phyloP scores from a whole-genome alignment of 2,329 filamentous ascomycete species.

The Periconia sp. region DNA sequence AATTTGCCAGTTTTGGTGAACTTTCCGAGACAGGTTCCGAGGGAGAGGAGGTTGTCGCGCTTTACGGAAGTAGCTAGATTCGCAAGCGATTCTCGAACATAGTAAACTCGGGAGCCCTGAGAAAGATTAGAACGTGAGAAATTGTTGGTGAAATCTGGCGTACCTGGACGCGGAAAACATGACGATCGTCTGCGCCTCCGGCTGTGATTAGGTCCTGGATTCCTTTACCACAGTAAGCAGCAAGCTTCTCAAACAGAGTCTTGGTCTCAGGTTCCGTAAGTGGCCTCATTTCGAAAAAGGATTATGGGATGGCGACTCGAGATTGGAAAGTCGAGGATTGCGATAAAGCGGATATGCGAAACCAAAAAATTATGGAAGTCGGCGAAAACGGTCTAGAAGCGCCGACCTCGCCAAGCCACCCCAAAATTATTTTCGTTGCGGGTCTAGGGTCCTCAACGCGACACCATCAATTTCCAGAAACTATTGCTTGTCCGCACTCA shows the following conservation, averaged over 20 bases:
- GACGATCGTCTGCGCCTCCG: conserved; percentile 38
- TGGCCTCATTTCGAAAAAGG: conserved; percentile 63
- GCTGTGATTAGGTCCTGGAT: conserved; percentile 70
- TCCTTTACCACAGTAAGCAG: conserved; percentile 86
- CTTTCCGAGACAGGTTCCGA: conserved; percentile 91
- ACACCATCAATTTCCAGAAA: conserved; percentile 6
- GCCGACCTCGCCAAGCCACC: conserved; percentile 18
- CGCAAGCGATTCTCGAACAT: conserved; percentile 83
- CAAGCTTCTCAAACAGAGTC: conserved; percentile 87
- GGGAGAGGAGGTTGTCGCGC: conserved; percentile 76
- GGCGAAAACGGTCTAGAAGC: conserved; percentile 17
- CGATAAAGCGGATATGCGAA: conserved; percentile 3
- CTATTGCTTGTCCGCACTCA: not conserved
- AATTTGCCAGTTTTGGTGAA: conserved; percentile 98
- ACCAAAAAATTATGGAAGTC: conserved; percentile 20
- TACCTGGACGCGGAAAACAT: conserved; percentile 55
- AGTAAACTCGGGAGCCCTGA: conserved; percentile 83
- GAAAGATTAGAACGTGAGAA: conserved; percentile 39
- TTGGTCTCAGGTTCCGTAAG: conserved; percentile 79
- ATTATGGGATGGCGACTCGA: conserved; percentile 22
- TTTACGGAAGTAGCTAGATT: conserved; percentile 88
- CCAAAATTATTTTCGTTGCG: conserved; percentile 24
- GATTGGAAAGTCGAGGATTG: conserved; percentile 3
- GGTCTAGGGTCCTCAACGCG: not conserved
- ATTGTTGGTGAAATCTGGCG: not conserved